These are phyloP conservation scores for Scenedesmus sp. DNA, from an alignment of 163 green algal species.

Conservation along the genomic window DNA sequence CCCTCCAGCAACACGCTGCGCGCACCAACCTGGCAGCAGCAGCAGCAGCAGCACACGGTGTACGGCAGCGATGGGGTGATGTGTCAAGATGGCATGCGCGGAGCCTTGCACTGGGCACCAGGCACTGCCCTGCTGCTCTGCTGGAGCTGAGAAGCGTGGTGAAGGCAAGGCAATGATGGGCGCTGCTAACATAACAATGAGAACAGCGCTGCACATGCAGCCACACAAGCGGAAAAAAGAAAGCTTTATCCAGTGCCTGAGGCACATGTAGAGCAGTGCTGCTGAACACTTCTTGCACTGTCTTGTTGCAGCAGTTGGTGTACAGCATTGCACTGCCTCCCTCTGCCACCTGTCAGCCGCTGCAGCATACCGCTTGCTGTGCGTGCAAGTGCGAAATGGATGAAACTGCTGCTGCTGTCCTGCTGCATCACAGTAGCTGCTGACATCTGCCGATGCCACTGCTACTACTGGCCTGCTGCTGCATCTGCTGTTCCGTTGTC, in stretches of 20 bases:
- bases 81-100: no score
- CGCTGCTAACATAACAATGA: no score
- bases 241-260: no score
- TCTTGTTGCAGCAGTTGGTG: neutral
- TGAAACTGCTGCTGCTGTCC: neutral
- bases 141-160: no score
- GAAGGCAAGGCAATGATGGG: no score
- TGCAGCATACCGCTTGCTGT: neutral
- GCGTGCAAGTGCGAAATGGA: neutral
- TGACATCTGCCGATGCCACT: neutral
- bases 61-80: neutral
- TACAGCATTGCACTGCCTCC: neutral
- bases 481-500: no score
- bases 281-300: neutral
- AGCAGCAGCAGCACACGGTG: constrained; percentile 68
- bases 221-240: no score
- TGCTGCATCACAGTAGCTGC: neutral
- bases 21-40: constrained; percentile 64
- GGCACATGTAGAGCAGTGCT: no score
- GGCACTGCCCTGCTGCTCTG: no score
- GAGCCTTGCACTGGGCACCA: no score
- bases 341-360: neutral
- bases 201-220: no score
- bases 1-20: constrained; percentile 92
- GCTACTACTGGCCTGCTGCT: neutral